phyloP scores from a whole-genome alignment of 2,329 filamentous ascomycete species.

The Trichophyton schoenleinii region DNA sequence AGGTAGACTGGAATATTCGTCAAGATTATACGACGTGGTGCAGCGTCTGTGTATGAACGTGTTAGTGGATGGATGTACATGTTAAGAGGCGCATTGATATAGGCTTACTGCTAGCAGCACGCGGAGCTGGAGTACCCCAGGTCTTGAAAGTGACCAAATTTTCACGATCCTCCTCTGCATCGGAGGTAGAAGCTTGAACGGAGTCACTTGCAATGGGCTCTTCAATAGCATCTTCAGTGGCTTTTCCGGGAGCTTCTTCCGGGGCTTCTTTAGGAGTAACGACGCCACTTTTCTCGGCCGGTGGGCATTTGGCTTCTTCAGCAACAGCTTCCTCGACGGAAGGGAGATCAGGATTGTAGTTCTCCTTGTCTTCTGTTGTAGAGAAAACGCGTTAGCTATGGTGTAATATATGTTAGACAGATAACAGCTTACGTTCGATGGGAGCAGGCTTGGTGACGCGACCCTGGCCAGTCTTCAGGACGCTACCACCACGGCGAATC shows the following conservation, averaged over 20 bases:
- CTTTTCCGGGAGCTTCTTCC: background rate
- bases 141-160: conserved; percentile 20
- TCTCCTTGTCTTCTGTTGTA: background rate
- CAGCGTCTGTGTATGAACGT: conserved; percentile 6
- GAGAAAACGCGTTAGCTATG: background rate
- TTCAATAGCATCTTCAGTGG: no score
- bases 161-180: conserved; percentile 20
- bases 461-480: background rate
- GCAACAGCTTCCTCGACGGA: background rate
- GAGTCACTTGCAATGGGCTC: no score
- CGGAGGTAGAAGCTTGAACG: no score
- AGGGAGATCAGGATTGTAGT: background rate
- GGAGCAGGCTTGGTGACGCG: background rate
- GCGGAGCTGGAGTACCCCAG: conserved; percentile 21
- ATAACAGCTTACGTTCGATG: background rate
- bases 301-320: background rate
- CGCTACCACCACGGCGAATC: background rate
- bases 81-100: background rate
- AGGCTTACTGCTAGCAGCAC: conserved; percentile 19
- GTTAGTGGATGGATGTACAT: background rate
- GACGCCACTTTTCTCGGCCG: background rate
- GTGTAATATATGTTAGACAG: background rate
- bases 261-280: background rate
- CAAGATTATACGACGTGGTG: conserved; percentile 21
- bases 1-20: conserved; percentile 25